Evolutionary conservation across 768 basidiomycete species (phyloP).

Genomic region (Galerina marginata): DNA sequence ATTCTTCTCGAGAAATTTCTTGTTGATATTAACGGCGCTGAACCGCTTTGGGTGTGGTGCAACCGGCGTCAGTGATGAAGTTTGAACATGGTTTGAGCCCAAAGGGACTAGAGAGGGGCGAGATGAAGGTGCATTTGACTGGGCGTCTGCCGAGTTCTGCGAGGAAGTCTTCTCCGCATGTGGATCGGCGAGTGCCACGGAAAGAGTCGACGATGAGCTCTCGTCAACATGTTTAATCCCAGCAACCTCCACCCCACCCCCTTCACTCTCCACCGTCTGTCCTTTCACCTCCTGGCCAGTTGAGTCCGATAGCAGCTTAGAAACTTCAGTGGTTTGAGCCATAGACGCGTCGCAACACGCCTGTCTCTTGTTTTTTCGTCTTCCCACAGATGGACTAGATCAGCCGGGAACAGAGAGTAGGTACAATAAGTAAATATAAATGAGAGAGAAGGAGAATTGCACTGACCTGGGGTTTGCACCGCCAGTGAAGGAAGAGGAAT

Average conservation of each 20-base stretch:
- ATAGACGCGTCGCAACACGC: constrained; percentile 84
- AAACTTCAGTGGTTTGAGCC: constrained; percentile 66
- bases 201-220: constrained; percentile 25
- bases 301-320: constrained; percentile 50
- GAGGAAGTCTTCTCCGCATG: constrained; percentile 29
- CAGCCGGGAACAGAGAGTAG: constrained; percentile 11
- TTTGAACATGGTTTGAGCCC: constrained; percentile 40
- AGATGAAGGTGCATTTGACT: constrained; percentile 31
- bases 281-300: constrained; percentile 43
- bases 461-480: constrained; percentile 45
- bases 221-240: constrained; percentile 23
- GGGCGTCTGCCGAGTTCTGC: constrained; percentile 30
- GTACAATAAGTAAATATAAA: constrained; percentile 1
- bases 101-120: constrained; percentile 54
- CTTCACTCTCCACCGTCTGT: constrained; percentile 33
- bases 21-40: constrained; percentile 90
- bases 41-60: constrained; percentile 81
- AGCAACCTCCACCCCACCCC: constrained; percentile 28
- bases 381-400: constrained; percentile 33
- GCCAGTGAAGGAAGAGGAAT: constrained; percentile 40
- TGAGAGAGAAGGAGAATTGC: constrained; percentile 1
- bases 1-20: constrained; percentile 95
- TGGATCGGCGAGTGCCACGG: constrained; percentile 24
- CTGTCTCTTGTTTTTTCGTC: constrained; percentile 39
- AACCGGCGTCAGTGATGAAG: constrained; percentile 35